A percentile compares a stretch with the other conserved stretches of the same genome.
phyloP scores from a whole-genome alignment of 2,329 filamentous ascomycete genomes.

The Trichothecium roseum region DNA sequence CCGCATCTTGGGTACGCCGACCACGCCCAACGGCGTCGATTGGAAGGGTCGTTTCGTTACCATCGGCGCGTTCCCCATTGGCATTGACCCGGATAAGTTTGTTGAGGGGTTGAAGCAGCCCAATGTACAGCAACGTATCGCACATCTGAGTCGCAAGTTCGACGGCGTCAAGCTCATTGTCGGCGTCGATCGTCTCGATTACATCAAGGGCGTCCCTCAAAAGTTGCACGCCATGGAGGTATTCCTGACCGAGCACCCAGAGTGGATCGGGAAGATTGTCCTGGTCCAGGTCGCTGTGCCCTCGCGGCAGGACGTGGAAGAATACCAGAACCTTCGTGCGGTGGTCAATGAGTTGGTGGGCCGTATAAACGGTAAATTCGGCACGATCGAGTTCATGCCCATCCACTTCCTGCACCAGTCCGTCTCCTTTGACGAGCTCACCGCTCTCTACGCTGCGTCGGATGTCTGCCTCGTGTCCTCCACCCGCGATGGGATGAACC shows the following conservation, averaged over 20 bases:
- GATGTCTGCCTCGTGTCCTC: conserved; percentile 90
- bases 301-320: conserved; percentile 89
- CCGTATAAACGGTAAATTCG: conserved; percentile 93
- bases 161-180: conserved; percentile 94
- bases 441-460: conserved; percentile 83
- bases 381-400: conserved; percentile 96
- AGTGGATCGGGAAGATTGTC: conserved; percentile 97
- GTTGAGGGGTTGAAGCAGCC: conserved; percentile 77
- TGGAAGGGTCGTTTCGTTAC: conserved; percentile 82
- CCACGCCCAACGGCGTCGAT: conserved; percentile 87
- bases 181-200: conserved; percentile 85
- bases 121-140: conserved; percentile 80
- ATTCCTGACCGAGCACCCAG: conserved; percentile 91
- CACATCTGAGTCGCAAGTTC: conserved; percentile 77
- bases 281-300: conserved; percentile 94
- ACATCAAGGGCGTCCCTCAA: conserved; percentile 97
- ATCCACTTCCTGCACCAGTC: conserved; percentile 98
- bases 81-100: conserved; percentile 96
- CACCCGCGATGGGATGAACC: conserved; percentile 97
- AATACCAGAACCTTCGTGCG: conserved; percentile 91
- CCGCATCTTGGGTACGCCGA: conserved; percentile 71
- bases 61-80: conserved; percentile 93
- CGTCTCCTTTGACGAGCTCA: conserved; percentile 87
- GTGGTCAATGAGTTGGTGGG: conserved; percentile 96
- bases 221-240: conserved; percentile 95